Conservation (phyloP, 306 rosid genomes). For the Rosa persica region DNA sequence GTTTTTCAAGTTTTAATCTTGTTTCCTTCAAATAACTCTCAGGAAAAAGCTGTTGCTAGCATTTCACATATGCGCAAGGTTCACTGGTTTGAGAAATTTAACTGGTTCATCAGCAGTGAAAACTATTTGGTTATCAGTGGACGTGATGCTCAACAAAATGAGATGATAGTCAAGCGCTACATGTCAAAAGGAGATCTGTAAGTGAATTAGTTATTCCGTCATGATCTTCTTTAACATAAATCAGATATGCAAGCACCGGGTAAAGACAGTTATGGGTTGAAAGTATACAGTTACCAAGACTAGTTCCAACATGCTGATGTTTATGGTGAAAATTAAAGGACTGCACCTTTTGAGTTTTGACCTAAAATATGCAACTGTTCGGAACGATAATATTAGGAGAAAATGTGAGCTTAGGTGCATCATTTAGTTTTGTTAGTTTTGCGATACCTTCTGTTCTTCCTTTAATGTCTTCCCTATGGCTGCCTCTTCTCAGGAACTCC, state of each 20-base stretch:
- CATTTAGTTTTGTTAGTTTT: neutral
- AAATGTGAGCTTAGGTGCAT: neutral
- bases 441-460: neutral
- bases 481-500: constrained; percentile 14
- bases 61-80: constrained; percentile 97
- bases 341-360: neutral
- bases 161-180: constrained; percentile 98
- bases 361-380: neutral
- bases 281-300: neutral
- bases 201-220: constrained; percentile 44
- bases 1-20: neutral
- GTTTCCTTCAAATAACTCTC: constrained; percentile 33
- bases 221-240: neutral
- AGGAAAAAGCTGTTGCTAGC: constrained; percentile 91
- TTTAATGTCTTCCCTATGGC: neutral
- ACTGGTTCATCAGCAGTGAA: constrained; percentile 98
- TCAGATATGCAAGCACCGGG: neutral
- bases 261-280: neutral
- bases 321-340: neutral
- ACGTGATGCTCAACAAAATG: constrained; percentile 98
- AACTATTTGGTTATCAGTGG: constrained; percentile 98
- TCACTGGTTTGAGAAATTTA: constrained; percentile 99
- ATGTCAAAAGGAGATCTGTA: constrained; percentile 98
- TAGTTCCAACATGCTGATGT: neutral
- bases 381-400: neutral